A percentile compares a stretch with the other conserved stretches of the same genome.
These are phyloP conservation scores for Jatropha multifida DNA, from an alignment of 441 rosid species.

Conservation along the genomic window DNA sequence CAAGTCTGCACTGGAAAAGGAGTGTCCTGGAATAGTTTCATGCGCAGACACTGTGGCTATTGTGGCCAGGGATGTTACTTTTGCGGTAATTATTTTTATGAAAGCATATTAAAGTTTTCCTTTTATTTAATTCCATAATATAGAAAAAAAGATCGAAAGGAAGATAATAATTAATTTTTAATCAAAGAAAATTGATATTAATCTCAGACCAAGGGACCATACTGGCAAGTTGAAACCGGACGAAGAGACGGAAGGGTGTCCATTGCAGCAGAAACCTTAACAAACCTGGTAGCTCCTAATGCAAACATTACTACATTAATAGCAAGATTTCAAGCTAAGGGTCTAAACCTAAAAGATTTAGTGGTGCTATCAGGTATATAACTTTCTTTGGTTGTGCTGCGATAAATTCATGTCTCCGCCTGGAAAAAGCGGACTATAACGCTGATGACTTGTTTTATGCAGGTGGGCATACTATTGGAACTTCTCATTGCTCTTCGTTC, in stretches of 20 bases:
- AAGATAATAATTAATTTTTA: background rate
- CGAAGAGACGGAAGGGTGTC: conserved; percentile 76
- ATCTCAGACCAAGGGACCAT: conserved; percentile 53
- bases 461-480: conserved; percentile 74
- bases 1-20: conserved; percentile 50
- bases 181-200: background rate
- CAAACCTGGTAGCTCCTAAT: conserved; percentile 46
- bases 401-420: too few species aligned
- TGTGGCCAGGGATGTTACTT: conserved; percentile 53
- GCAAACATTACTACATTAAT: conserved; percentile 53
- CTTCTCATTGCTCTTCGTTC: conserved; percentile 69
- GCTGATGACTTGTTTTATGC: background rate
- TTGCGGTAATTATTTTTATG: conserved; percentile 26
- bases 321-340: conserved; percentile 51
- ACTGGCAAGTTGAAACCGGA: conserved; percentile 68
- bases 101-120: background rate
- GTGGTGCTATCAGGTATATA: conserved; percentile 49
- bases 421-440: background rate
- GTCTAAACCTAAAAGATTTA: conserved; percentile 56
- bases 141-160: background rate
- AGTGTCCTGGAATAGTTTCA: conserved; percentile 54
- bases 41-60: conserved; percentile 57
- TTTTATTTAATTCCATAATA: background rate
- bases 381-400: too few species aligned
- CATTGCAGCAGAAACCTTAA: conserved; percentile 34